Conservation (phyloP, 2,329 filamentous ascomycete species). For the Aspergillus sp. region DNA sequence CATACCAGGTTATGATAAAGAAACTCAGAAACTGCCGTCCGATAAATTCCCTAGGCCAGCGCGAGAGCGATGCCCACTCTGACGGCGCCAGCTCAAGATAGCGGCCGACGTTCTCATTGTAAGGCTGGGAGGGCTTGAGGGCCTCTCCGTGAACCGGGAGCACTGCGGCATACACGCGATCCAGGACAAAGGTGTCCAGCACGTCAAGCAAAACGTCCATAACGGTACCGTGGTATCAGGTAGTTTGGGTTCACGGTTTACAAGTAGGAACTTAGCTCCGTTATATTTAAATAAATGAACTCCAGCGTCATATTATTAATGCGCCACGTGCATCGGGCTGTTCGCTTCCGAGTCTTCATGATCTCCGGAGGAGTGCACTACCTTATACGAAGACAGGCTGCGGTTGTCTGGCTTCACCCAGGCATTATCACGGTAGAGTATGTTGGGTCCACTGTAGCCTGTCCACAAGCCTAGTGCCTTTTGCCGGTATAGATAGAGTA, state of each 20-base stretch:
- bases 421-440: too few species aligned
- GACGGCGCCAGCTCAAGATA: constrained; percentile 22
- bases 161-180: constrained; percentile 12
- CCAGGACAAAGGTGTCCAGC: constrained; percentile 14
- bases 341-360: not conserved
- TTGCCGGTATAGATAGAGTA: too few species aligned
- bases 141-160: constrained; percentile 3
- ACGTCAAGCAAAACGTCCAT: constrained; percentile 17
- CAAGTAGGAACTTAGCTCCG: not conserved
- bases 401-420: not conserved
- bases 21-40: constrained; percentile 10
- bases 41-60: not conserved
- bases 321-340: not conserved
- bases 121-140: constrained; percentile 7
- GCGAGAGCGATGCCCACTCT: constrained; percentile 9
- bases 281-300: not conserved
- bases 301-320: not conserved
- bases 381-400: not conserved
- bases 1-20: constrained; percentile 23
- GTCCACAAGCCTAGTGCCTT: too few species aligned
- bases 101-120: constrained; percentile 20
- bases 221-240: not conserved
- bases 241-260: too few species aligned
- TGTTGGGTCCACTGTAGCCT: too few species aligned
- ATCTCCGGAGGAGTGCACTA: too few species aligned